Conservation (phyloP, 306 rosid genomes). For the Cercis canadensis region DNA sequence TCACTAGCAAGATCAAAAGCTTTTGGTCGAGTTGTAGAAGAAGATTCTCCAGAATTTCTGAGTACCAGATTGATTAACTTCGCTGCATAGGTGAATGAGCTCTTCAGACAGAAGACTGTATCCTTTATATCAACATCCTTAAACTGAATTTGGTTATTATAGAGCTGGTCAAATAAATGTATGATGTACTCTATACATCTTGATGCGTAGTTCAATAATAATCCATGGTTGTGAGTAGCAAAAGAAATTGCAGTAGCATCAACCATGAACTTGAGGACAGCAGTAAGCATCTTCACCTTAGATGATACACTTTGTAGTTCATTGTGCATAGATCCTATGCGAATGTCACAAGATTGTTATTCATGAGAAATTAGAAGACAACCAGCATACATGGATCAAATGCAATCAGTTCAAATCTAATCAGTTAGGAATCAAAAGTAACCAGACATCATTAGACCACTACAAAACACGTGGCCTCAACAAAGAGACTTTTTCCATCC, state of each 20-base stretch:
- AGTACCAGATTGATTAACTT: constrained; percentile 64
- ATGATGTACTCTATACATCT: constrained; percentile 47
- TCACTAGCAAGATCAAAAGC: constrained; percentile 66
- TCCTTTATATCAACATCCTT: constrained; percentile 65
- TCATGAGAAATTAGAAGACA: constrained; percentile 21
- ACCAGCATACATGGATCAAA: constrained; percentile 1
- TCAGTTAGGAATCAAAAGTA: not conserved
- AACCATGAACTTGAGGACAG: constrained; percentile 35
- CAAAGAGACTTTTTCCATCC: not conserved
- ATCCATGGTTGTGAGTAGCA: constrained; percentile 54
- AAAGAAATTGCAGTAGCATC: constrained; percentile 61
- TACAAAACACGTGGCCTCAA: not conserved
- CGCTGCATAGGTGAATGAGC: constrained; percentile 78
- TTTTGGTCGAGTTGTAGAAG: constrained; percentile 44
- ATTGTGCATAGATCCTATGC: constrained; percentile 47
- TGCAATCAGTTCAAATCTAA: not conserved
- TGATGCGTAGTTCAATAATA: constrained; percentile 68
- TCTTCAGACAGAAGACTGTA: constrained; percentile 61
- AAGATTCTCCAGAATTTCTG: constrained; percentile 51
- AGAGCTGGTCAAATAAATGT: constrained; percentile 46
- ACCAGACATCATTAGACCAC: constrained; percentile 1
- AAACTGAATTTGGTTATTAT: constrained; percentile 43
- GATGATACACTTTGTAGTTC: constrained; percentile 49
- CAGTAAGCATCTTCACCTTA: not conserved
- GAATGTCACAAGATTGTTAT: constrained; percentile 32